A percentile compares a stretch with the other conserved stretches of the same genome.
These are phyloP conservation scores for Ceriops tagal DNA, from an alignment of 345 rosid species.

Conservation along the genomic window DNA sequence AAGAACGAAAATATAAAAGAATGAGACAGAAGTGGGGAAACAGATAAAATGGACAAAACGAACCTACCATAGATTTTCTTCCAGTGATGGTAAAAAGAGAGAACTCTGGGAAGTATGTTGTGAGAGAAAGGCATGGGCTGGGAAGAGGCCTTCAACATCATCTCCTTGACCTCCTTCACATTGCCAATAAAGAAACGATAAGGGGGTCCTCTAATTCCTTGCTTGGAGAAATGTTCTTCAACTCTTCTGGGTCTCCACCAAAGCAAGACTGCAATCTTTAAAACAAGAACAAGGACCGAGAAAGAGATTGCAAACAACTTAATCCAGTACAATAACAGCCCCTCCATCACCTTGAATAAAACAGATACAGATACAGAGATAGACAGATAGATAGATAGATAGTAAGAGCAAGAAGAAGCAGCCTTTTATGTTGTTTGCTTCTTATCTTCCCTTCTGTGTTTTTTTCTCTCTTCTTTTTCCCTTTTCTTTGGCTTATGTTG, in stretches of 20 bases:
- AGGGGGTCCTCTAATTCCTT: constrained; percentile 97
- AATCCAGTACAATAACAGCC: constrained; percentile 28
- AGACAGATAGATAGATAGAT: not conserved
- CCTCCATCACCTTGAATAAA: constrained; percentile 14
- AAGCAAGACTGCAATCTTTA: constrained; percentile 50
- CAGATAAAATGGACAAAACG: not conserved
- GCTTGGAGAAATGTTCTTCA: constrained; percentile 85
- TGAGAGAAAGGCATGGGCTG: constrained; percentile 98
- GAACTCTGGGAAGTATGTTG: constrained; percentile 94
- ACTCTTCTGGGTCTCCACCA: constrained; percentile 98
- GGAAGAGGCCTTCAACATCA: constrained; percentile 90
- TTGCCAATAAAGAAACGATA: constrained; percentile 92
- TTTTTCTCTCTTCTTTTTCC: constrained; percentile 16
- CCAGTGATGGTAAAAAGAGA: constrained; percentile 95
- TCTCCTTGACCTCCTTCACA: constrained; percentile 79
- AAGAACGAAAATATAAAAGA: not conserved
- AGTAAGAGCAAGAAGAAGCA: too few relatives aligned
- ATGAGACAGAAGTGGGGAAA: not conserved
- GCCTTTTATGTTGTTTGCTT: not conserved
- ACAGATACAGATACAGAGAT: constrained; percentile 6
- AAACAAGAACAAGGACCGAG: constrained; percentile 27
- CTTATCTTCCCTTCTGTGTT: not conserved
- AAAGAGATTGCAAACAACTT: constrained; percentile 42
- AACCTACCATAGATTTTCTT: constrained; percentile 79
- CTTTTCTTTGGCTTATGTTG: constrained; percentile 42